Evolutionary conservation across 1,284 basidiomycete genomes (phyloP).

Genomic region (Omphalotus olearius): DNA sequence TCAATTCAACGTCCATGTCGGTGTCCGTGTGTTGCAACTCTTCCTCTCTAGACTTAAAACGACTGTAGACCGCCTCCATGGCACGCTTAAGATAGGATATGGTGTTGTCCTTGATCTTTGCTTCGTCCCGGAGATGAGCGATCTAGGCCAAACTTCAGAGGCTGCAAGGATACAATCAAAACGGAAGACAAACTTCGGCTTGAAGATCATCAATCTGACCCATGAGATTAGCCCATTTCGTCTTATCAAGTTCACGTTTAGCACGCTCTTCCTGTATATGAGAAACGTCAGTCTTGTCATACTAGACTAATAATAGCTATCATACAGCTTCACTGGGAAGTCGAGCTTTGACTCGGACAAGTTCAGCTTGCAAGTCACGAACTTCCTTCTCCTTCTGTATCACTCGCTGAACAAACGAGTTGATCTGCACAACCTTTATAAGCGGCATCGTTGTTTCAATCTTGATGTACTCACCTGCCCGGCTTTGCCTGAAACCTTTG

Average conservation of each 20-base stretch:
- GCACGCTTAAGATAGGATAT: constrained; percentile 76
- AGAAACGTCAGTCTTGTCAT: constrained; percentile 1
- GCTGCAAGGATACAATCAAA: constrained; percentile 4
- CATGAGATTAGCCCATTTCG: constrained; percentile 70
- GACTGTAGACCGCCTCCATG: constrained; percentile 79
- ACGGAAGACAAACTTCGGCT: constrained; percentile 44
- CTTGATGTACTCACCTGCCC: constrained; percentile 33
- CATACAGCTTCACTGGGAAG: constrained; percentile 59
- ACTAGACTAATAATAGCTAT: constrained; percentile 8
- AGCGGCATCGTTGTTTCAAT: background rate
- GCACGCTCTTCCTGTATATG: constrained; percentile 65
- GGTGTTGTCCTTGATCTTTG: constrained; percentile 66
- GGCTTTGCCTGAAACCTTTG: constrained; percentile 36
- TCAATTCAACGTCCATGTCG: constrained; percentile 65
- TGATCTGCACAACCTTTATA: constrained; percentile 40
- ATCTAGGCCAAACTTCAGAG: constrained; percentile 33
- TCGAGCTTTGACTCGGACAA: constrained; percentile 59
- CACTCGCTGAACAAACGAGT: constrained; percentile 78
- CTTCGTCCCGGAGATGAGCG: constrained; percentile 44
- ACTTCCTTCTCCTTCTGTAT: constrained; percentile 86
- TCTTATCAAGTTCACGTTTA: constrained; percentile 70
- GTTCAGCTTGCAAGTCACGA: constrained; percentile 65
- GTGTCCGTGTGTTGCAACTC: constrained; percentile 41
- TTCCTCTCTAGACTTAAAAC: constrained; percentile 56
- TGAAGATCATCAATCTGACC: constrained; percentile 77